A percentile compares a stretch with the other conserved stretches of the same genome.
phyloP scores from a whole-genome alignment of 345 rosid genomes.

The Populus simonii region DNA sequence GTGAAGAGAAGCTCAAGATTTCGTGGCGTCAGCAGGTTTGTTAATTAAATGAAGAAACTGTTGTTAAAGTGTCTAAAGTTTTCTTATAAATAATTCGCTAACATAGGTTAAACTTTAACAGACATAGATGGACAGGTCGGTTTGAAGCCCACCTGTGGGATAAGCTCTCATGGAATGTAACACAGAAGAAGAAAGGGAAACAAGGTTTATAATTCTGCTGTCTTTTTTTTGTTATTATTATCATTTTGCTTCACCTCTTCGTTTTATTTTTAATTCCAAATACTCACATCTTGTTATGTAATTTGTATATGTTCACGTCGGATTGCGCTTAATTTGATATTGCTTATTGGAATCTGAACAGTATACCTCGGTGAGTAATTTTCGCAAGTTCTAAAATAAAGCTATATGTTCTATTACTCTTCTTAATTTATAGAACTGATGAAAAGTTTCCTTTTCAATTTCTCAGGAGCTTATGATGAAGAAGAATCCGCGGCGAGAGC shows the following conservation, averaged over 20 bases:
- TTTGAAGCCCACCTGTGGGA: constrained; percentile 76
- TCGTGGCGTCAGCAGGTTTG: constrained; percentile 66
- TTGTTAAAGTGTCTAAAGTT: not conserved
- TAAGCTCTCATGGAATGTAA: constrained; percentile 60
- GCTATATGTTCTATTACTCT: not conserved
- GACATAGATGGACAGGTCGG: constrained; percentile 69
- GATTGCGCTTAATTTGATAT: constrained; percentile 14
- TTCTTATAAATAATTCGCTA: not conserved
- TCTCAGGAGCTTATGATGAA: constrained; percentile 61
- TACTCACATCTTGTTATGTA: constrained; percentile 1
- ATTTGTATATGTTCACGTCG: constrained; percentile 11
- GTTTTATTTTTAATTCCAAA: not conserved
- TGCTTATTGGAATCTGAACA: constrained; percentile 21
- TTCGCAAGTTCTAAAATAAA: not conserved
- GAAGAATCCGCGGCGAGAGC: constrained; percentile 77
- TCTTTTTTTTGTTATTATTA: not conserved
- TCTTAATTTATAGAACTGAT: not conserved
- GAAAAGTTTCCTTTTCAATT: not conserved
- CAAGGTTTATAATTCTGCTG: constrained; percentile 36
- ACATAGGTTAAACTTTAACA: constrained; percentile 13
- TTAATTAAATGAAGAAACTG: not conserved
- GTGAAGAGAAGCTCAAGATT: constrained; percentile 71
- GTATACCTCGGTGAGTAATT: constrained; percentile 55
- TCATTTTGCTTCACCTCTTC: not conserved
- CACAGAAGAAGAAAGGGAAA: constrained; percentile 72